A percentile compares a stretch with the other conserved stretches of the same genome.
These are phyloP conservation scores for Dactylis glomerata DNA, from an alignment of 176 grass and related monocot species.

Conservation along the genomic window DNA sequence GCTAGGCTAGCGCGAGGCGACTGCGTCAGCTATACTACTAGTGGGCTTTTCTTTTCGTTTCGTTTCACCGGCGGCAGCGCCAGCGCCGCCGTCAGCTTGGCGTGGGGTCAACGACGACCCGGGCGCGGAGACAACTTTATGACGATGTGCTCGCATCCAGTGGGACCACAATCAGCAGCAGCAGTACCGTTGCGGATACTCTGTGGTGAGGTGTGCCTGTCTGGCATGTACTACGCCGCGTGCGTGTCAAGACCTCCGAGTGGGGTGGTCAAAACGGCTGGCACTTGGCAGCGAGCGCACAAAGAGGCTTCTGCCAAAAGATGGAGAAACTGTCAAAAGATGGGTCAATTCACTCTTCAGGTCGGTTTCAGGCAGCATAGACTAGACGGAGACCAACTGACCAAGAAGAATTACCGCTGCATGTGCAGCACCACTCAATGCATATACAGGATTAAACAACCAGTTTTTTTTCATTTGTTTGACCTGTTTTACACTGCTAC, in stretches of 20 bases:
- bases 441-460: neutral
- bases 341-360: neutral
- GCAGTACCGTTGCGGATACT: neutral
- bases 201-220: neutral
- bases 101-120: slow-evolving; percentile 15
- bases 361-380: neutral
- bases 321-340: neutral
- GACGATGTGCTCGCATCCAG: neutral
- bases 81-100: neutral
- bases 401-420: neutral
- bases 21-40: neutral
- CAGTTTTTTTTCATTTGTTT: neutral
- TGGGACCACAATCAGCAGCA: too few species aligned
- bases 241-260: neutral
- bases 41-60: neutral
- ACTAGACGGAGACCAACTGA: neutral
- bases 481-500: slow-evolving; percentile 12
- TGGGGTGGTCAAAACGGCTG: neutral
- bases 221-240: neutral
- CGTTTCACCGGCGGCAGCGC: neutral
- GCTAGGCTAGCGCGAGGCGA: neutral
- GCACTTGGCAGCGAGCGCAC: neutral
- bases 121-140: neutral
- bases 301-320: neutral
- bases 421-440: neutral